Percentiles rank a stretch among this genome's conserved stretches.
phyloP scores from a whole-genome alignment of 129 eudicot genomes.

The Lactuca sativa region DNA sequence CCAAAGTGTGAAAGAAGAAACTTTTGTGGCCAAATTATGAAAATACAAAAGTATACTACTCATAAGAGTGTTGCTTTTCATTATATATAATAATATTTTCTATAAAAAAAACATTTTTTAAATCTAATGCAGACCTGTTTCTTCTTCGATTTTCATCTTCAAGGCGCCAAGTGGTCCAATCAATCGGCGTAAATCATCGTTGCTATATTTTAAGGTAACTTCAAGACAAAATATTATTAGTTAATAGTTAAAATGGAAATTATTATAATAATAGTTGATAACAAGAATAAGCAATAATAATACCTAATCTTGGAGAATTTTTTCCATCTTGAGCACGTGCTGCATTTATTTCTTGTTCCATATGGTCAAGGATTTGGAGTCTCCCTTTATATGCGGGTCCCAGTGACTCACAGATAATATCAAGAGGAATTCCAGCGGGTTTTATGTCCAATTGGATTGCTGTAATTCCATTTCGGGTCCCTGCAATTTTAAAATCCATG shows the following conservation, averaged over 20 bases:
- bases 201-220: constrained; percentile 78
- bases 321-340: constrained; percentile 71
- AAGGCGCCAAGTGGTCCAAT: constrained; percentile 93
- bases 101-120: no score
- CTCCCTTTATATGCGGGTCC: constrained; percentile 84
- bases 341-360: constrained; percentile 76
- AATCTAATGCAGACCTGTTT: constrained; percentile 59
- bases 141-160: constrained; percentile 87
- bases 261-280: background rate
- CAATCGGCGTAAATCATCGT: constrained; percentile 80
- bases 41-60: no score
- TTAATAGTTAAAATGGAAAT: constrained; percentile 2
- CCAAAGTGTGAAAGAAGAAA: no score
- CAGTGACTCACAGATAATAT: constrained; percentile 76
- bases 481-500: constrained; percentile 98
- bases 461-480: constrained; percentile 85
- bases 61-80: no score
- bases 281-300: background rate
- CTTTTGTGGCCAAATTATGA: no score
- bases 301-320: constrained; percentile 77
- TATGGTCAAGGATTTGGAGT: constrained; percentile 74
- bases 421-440: constrained; percentile 97
- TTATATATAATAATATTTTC: no score
- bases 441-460: constrained; percentile 94
- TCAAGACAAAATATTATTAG: constrained; percentile 18